These are phyloP conservation scores for Vairimorpha necatrix DNA, from an alignment of 371 early-diverging fungal genomes.

Conservation along the genomic window DNA sequence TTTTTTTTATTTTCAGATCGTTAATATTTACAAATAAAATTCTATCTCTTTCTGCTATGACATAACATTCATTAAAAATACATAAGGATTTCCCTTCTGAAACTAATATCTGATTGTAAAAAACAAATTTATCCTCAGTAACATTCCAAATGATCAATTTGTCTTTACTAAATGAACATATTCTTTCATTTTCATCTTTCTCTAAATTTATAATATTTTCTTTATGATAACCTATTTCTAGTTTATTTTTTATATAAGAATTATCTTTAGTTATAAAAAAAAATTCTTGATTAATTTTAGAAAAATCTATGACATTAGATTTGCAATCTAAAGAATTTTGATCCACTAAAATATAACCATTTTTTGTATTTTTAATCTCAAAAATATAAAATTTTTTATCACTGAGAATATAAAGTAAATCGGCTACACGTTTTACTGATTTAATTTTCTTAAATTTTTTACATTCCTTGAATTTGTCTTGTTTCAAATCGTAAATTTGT, in stretches of 20 bases:
- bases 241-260: constrained; percentile 4
- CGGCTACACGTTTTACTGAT: constrained; percentile 9
- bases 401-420: constrained; percentile 22
- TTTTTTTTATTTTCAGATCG: background rate
- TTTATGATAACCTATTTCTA: constrained; percentile 15
- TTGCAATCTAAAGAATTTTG: background rate
- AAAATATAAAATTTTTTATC: constrained; percentile 32
- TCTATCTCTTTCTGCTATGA: constrained; percentile 14
- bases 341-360: constrained; percentile 2
- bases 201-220: constrained; percentile 4
- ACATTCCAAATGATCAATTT: constrained; percentile 42
- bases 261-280: constrained; percentile 31
- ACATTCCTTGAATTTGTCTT: background rate
- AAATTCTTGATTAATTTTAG: background rate
- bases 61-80: background rate
- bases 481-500: background rate
- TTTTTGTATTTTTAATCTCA: constrained; percentile 3
- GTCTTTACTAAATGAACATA: constrained; percentile 36
- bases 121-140: background rate
- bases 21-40: constrained; percentile 24
- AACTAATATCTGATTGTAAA: constrained; percentile 16
- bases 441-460: constrained; percentile 44
- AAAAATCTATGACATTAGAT: constrained; percentile 20
- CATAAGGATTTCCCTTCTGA: constrained; percentile 8
- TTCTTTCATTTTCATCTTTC: constrained; percentile 13